Base-by-base conservation (phyloP, 2,329 filamentous ascomycete genomes). In the Ophiosphaerella herpotricha region DNA sequence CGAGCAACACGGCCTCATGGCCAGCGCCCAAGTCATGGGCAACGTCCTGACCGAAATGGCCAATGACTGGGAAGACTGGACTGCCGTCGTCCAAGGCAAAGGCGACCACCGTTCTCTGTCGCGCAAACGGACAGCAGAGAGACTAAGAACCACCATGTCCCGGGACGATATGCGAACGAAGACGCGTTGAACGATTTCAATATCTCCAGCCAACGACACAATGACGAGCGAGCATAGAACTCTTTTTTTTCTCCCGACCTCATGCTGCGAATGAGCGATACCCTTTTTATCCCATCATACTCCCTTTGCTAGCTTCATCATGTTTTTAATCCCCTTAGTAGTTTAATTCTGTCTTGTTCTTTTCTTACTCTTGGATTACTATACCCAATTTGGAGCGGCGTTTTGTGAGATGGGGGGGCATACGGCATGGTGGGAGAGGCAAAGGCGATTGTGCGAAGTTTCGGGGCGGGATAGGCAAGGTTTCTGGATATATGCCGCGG, bases 1-100 rank as follows among this genome's bases (percentile, higher is more conserved):
- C 5, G 93, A 99, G 72, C 91, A 92, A 3, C 94, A 99, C 68
- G 93, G 94, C 0, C 78, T 99, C 21, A 99, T 99, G 94, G 94
- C 94, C 1, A 95, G 88, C 60, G 92, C 94, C 0, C 80, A 80
- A 12, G 93, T 97, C 38, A 99, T 99, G 94, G 90, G 91, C 37
- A 86, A 87, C 16, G 89, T 97, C n/a, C 77, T 99, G 32, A 93
- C 91, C 74, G 94, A 99, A 76, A 96, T 99, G 66, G 89, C 90
- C 44, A 86, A 86, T 60, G 94, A 97, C 72, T 97, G 93, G 93
- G 68, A 72, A 48, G 71, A 75, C 40, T 75, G 72, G 72, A 71
- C 66, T 6, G 63, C 57, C 3, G 61, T 72, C 2, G 65, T 71
- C 11, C 43, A 48, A 23, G 50, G 48, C 12, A 53, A 49, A n/a